These are phyloP conservation scores for Kwoniella bestiolae DNA, from an alignment of 768 basidiomycete genomes.

Conservation along the genomic window DNA sequence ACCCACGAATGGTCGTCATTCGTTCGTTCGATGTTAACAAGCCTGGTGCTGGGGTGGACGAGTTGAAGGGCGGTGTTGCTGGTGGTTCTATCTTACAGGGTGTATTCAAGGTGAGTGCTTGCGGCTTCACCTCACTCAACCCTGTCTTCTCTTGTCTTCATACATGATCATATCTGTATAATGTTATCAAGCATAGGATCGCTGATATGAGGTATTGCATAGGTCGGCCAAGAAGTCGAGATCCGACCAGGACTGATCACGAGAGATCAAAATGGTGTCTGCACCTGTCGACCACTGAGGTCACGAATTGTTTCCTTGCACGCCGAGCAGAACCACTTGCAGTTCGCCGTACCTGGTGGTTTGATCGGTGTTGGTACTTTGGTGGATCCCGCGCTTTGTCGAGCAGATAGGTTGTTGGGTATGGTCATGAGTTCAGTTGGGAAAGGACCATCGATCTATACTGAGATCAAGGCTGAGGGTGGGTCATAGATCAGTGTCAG, in stretches of 20 bases:
- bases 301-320: slow-evolving; percentile 86
- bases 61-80: slow-evolving; percentile 96
- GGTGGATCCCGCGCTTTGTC: slow-evolving; percentile 93
- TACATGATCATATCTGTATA: no score
- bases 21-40: slow-evolving; percentile 99
- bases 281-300: slow-evolving; percentile 91
- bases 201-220: slow-evolving; percentile 1
- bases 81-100: slow-evolving; percentile 95
- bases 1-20: slow-evolving; percentile 94
- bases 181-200: no score
- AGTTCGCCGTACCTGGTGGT: slow-evolving; percentile 96
- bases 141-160: no score
- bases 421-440: slow-evolving; percentile 95
- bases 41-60: slow-evolving; percentile 94
- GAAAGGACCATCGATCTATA: slow-evolving; percentile 89
- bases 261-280: slow-evolving; percentile 86
- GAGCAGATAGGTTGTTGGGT: slow-evolving; percentile 94
- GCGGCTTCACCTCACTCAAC: no score
- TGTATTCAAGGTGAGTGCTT: slow-evolving; percentile 70
- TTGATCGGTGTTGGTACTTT: slow-evolving; percentile 97
- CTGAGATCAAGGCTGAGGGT: slow-evolving; percentile 61
- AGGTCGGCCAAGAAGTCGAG: slow-evolving; percentile 88
- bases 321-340: slow-evolving; percentile 90
- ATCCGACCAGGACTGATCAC: slow-evolving; percentile 97
- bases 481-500: slow-evolving; percentile 29